Conservation (phyloP, 176 grass and related monocot species). For the Pharus latifolius region DNA sequence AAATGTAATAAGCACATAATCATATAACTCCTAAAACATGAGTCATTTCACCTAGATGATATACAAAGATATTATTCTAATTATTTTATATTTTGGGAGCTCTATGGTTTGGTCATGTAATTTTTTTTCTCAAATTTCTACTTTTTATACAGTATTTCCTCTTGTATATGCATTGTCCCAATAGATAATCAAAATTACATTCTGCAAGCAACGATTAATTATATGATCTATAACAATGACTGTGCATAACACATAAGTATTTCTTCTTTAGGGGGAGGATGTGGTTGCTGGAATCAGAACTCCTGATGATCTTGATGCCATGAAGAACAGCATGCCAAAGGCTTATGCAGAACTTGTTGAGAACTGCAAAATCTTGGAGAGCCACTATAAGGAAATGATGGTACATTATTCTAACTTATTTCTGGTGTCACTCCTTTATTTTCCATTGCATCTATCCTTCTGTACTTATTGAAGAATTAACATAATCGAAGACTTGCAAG, state of each 20-base stretch:
- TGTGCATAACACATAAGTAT: not conserved
- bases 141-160: too few relatives aligned
- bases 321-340: constrained; percentile 62
- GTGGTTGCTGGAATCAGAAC: constrained; percentile 98
- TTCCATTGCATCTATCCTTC: not conserved
- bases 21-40: too few relatives aligned
- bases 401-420: constrained; percentile 24
- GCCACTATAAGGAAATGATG: constrained; percentile 98
- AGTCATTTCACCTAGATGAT: too few relatives aligned
- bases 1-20: too few relatives aligned
- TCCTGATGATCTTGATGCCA: constrained; percentile 67
- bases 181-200: too few relatives aligned
- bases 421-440: not conserved
- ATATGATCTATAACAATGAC: not conserved
- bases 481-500: not conserved
- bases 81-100: too few relatives aligned
- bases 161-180: too few relatives aligned
- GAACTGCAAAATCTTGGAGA: constrained; percentile 87
- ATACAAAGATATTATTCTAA: too few relatives aligned
- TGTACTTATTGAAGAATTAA: not conserved
- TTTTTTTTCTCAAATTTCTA: too few relatives aligned
- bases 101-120: too few relatives aligned
- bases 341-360: constrained; percentile 82
- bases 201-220: not conserved
- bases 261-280: constrained; percentile 72